phyloP scores from a whole-genome alignment of 495 filamentous ascomycete species.

The Annulohypoxylon moriforme region DNA sequence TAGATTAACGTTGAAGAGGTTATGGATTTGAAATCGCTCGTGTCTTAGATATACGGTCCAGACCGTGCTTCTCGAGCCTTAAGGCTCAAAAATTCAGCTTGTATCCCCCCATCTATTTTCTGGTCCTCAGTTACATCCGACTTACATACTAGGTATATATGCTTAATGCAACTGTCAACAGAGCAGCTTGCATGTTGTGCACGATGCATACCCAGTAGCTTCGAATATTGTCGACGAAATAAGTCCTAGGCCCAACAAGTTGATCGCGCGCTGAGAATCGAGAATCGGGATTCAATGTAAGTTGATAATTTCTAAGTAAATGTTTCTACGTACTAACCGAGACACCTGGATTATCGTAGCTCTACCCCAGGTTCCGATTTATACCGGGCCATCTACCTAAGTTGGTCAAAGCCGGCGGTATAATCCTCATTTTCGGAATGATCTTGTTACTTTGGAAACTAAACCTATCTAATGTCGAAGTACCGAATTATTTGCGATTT shows the following conservation, averaged over 20 bases:
- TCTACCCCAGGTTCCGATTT: not conserved
- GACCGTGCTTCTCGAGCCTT: slow-evolving; percentile 3
- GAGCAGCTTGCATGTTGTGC: slow-evolving; percentile 9
- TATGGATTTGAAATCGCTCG: slow-evolving; percentile 19
- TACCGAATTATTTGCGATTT: slow-evolving; percentile 19
- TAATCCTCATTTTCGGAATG: slow-evolving; percentile 2
- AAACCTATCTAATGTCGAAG: not conserved
- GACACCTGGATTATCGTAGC: not conserved
- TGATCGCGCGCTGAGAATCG: too few species aligned
- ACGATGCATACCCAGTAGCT: slow-evolving; percentile 10
- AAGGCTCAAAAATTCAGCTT: slow-evolving; percentile 16
- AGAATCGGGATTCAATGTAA: not conserved
- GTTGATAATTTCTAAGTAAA: not conserved
- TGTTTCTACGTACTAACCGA: not conserved
- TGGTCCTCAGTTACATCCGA: slow-evolving; percentile 31
- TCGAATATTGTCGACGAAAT: not conserved
- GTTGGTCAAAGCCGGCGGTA: slow-evolving; percentile 7
- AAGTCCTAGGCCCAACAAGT: not conserved
- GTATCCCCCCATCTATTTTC: not conserved
- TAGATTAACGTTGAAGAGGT: not conserved
- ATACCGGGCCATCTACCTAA: not conserved
- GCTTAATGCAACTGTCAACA: slow-evolving; percentile 7
- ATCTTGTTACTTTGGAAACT: not conserved
- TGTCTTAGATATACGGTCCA: slow-evolving; percentile 27
- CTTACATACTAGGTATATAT: slow-evolving; percentile 7